Percentiles rank a stretch among this genome's conserved stretches.
These are phyloP conservation scores for Diaporthe caulivora DNA, from an alignment of 2,329 filamentous ascomycete genomes.

Conservation along the genomic window DNA sequence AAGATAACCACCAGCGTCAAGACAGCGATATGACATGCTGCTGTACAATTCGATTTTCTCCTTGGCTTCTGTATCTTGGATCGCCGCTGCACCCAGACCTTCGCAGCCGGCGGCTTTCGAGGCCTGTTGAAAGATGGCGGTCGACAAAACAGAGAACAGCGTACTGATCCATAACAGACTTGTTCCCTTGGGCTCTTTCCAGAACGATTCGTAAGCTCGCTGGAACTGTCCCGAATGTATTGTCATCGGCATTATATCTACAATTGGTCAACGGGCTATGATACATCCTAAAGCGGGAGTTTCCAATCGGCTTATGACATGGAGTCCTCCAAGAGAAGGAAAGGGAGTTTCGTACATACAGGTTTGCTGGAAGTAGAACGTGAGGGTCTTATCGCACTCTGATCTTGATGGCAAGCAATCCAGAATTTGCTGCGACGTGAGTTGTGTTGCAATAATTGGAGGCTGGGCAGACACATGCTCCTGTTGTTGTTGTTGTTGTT, in stretches of 20 bases:
- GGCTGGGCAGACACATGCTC: conserved; percentile 42
- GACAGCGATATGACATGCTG: conserved; percentile 58
- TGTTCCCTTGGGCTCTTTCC: conserved; percentile 53
- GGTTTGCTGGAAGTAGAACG: conserved; percentile 54
- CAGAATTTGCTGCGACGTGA: conserved; percentile 50
- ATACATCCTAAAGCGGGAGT: too few species aligned
- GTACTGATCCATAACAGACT: conserved; percentile 64
- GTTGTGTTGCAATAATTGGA: conserved; percentile 45
- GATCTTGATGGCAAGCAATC: conserved; percentile 51
- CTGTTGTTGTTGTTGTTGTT: not conserved
- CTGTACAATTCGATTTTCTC: conserved; percentile 46
- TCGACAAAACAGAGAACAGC: conserved; percentile 60
- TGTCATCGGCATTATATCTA: conserved; percentile 51
- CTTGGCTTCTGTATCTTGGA: conserved; percentile 43
- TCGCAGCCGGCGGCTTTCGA: conserved; percentile 46
- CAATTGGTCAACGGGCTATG: not conserved
- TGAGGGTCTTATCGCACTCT: conserved; percentile 53
- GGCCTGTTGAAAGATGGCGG: conserved; percentile 53
- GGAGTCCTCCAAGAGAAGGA: not conserved
- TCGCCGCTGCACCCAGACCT: conserved; percentile 38
- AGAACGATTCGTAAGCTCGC: conserved; percentile 62
- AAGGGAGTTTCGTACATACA: conserved; percentile 39
- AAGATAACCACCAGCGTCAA: conserved; percentile 62
- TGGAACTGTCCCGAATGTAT: conserved; percentile 60
- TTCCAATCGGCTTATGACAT: not conserved